Evolutionary conservation across 495 filamentous ascomycete species (phyloP), one percentile per base, ranked within the genome.

Genomic region (Penicillium tannophilum): DNA sequence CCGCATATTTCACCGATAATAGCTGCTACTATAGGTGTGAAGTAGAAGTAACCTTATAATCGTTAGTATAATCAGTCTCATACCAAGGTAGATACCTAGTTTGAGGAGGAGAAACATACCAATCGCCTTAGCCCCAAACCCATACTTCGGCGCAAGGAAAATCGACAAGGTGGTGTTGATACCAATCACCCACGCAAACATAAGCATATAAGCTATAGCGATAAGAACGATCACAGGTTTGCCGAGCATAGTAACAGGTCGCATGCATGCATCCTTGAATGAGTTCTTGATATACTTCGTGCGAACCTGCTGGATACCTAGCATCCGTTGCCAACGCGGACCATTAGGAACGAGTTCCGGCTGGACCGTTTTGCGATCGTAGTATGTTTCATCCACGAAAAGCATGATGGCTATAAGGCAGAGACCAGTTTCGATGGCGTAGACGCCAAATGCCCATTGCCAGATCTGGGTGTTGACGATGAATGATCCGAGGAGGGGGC

Each of bases 81-180:
- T 7, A 7, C 28, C 28, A 1, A 28, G 3, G 3, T 35, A 35
- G 8, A 12, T 10, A 12, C 2, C 2, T 9, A 3, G 11, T 35
- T 1, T 35, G 6, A 11, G n/a, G 5, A 20, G 1, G 14, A 16
- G 4, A 8, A 52, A 35, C 39, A n/a, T 60, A 75, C 84, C 84
- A 26, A 86, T 76, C 43, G 79, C 73, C 43, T 77, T 73, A 0
- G 79, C 72, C 1, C 72, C 76, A 59, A 88, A 88, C 16, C 75
- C 75, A 71, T 87, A 88, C 6, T 79, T 62, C 0, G 76, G 76
- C 0, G 73, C 74, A 9, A 87, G 64, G 59, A 84, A 82, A 45
- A 87, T 82, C 26, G 78, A 73, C 11, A 86, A 71, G 2, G 84
- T 87, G 0, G 84, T 84, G 61, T 88, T 87, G 67, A 87, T 83